Evolutionary conservation across 2,329 filamentous ascomycete genomes (phyloP), one percentile per base, ranked within the genome.

Genomic region (Phialophora macrospora): DNA sequence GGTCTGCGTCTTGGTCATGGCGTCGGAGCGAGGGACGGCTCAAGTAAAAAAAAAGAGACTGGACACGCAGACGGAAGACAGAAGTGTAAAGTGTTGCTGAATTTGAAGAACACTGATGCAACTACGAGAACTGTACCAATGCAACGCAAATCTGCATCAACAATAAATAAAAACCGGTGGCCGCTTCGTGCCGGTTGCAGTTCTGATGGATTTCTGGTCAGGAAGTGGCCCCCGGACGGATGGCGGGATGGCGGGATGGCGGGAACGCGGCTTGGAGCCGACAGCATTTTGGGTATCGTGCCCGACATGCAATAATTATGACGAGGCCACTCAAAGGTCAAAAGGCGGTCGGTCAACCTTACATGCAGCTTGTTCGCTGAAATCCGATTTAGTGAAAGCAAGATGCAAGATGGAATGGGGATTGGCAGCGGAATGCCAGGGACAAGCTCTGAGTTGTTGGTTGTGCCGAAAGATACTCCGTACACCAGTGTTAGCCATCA

Each of bases 1-100:
- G 6, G 65, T 64, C 49, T 59, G 51, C 11, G 63, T 62, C 17
- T 28, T 49, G 24, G 60, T 59, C 64, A 63, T 63, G 24, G 49
- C 32, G 52, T 17, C 3, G 6, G 6, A 44, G 38, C 2, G 38
- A 44, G 17, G 38, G 17, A 7, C 17, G 14, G 14, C 17, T 44
- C 38, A 44, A n/a, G 7, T 44, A 20, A 4, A n/a, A 20, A 4
- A n/a, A n/a, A 2, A n/a, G 38, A 44, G 14, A 11, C 38, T 6
- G 17, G 38, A 34, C 32, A 34, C 32, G 11, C 32, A 34, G 9
- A 34, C 3, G 17, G 66, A 70, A 24, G 26, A 22, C 24, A 22
- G 52, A 34, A 20, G 11, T 20, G 9, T 14, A 20, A 12, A 30
- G 28, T 26, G 46, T 51, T 1, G 22, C 3, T 34, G 17, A 3